Evolutionary conservation across 2,329 filamentous ascomycete genomes (phyloP), one percentile per base, ranked within the genome.

Genomic region (Ophiobolus disseminans): DNA sequence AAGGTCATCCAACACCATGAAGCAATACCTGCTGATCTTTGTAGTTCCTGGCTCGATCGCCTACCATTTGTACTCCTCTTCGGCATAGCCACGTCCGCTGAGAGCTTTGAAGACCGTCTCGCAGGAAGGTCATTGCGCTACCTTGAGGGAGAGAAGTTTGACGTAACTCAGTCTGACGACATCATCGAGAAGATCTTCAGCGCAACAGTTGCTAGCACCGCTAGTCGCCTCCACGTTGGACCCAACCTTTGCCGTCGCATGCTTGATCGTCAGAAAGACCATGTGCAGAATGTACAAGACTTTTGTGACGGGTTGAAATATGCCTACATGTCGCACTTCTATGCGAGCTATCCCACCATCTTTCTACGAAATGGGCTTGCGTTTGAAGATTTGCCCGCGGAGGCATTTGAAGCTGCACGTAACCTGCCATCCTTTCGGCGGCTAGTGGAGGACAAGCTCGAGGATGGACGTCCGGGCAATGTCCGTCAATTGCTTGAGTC

Each of bases 291-390:
- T 56, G 84, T 90, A 13, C 86, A 90, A 47, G 82, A 84, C 7
- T 89, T 93, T 65, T 79, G 87, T 38, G 84, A 84, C 65, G 86
- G 87, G 9, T 63, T 91, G 2, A 68, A 90, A 82, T 94, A 93
- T 73, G 85, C 87, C 1, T 91, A 91, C 66, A 92, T 95, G 89
- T 90, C 87, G 48, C 88, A 91, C 68, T 93, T 90, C 65, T 93
- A 90, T 60, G 88, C 87, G 30, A 93, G 91, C 59, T 84, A 87
- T 1, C 76, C 91, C 3, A 90, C 86, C 52, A 70, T 90, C 3
- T 79, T 93, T 25, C 71, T 86, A 8, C 74, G 75, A 11, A 45
- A 76, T 1, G 56, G 59, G 10, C 37, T 77, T 4, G 34, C 62
- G 4, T 57, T 66, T 31, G 49, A 67, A 7, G 58, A 76, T 3